These are phyloP conservation scores for Austroboletus eburneus DNA, from an alignment of 768 basidiomycete genomes.

Conservation along the genomic window DNA sequence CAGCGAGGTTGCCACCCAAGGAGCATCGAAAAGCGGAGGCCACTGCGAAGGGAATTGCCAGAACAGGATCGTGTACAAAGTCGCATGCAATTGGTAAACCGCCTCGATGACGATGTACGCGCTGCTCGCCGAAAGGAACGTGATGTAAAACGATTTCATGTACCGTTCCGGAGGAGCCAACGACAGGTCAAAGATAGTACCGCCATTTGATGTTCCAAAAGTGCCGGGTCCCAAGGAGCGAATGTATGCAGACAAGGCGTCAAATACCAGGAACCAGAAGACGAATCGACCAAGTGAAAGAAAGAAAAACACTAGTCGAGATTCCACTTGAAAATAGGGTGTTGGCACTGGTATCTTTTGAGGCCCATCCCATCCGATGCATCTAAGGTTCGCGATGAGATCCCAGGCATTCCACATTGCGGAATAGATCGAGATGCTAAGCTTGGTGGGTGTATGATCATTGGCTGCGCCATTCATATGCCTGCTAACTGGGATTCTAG, in stretches of 20 bases:
- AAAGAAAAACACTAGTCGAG: conserved; percentile 14
- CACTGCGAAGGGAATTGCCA: conserved; percentile 48
- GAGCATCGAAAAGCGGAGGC: conserved; percentile 60
- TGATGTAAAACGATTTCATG: conserved; percentile 41
- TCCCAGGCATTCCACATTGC: conserved; percentile 29
- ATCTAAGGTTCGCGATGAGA: conserved; percentile 21
- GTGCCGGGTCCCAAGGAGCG: conserved; percentile 36
- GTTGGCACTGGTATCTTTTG: conserved; percentile 11
- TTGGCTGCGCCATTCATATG: not conserved
- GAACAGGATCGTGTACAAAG: conserved; percentile 44
- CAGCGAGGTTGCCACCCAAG: conserved; percentile 58
- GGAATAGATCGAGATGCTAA: conserved; percentile 1
- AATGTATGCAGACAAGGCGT: not conserved
- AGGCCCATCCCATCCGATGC: conserved; percentile 26
- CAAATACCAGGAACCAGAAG: conserved; percentile 4
- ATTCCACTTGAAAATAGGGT: conserved; percentile 15
- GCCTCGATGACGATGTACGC: conserved; percentile 45
- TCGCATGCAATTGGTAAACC: conserved; percentile 38
- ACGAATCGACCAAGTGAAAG: conserved; percentile 12
- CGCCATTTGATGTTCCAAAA: conserved; percentile 32
- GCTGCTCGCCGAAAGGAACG: conserved; percentile 39
- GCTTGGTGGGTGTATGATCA: not conserved
- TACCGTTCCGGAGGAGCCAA: conserved; percentile 33
- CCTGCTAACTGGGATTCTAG: conserved; percentile 9
- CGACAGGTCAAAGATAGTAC: conserved; percentile 35